Base-by-base conservation (phyloP, 805 yeast species). In the Schwanniomyces sp. region DNA sequence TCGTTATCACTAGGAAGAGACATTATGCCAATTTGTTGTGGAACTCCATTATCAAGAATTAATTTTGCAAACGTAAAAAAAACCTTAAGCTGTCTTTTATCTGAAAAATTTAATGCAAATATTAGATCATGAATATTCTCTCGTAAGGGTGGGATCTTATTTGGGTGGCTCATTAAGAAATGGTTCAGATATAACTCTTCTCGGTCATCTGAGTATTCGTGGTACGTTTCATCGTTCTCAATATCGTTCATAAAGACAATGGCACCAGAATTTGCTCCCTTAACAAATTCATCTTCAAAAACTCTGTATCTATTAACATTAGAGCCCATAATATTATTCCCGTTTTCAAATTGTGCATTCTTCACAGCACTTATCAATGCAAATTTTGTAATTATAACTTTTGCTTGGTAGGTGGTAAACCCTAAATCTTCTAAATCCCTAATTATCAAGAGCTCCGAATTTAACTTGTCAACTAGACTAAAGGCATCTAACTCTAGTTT, bases 21-120 rank as follows among this genome's bases (percentile, higher is more conserved):
- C n/a, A 92, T 70, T 2, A 92, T 52, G 6, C 97, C 99, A 44
- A 92, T 59, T 63, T 91, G 86, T 53, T 91, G 86, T 0, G 96
- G 88, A 14, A 87, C 74, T 1, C 82, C 81, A 38, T 80, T 76
- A 10, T 76, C 71, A n/a, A 82, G 57, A 2, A 82, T 69, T 2
- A 79, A 63, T 24, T 75, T 72, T 2, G 85, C 56, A 29, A 82
- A 69, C 7, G 84, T 70, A 16, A 78, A 64, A 26, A 84, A 62
- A 1, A 77, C 79, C 14, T 69, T 61, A 16, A 85, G 56, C 49
- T 87, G 85, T 2, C 70, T 66, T 11, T 70, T 68, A 51, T 81
- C 72, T 1, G 83, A 68, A 17, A 90, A 69, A 52, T 85, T 83
- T 10, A 91, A 59, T 0, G 79, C 88, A 57, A 92, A 83, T 0